These are phyloP conservation scores for Camellia japonica DNA, from an alignment of 148 eudicot species.

Conservation along the genomic window DNA sequence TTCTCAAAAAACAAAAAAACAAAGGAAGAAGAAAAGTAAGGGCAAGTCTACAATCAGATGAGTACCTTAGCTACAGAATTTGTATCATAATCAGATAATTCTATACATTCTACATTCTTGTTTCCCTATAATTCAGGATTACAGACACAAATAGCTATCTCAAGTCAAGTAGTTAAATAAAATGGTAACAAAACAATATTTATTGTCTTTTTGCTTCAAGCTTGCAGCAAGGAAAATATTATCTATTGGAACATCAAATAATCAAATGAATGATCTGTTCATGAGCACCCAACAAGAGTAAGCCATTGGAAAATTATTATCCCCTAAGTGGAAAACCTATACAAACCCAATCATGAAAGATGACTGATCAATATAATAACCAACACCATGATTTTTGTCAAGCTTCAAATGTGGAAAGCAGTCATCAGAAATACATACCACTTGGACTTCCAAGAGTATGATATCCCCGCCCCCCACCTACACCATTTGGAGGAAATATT, in stretches of 20 bases:
- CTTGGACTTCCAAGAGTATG: slow-evolving; percentile 51
- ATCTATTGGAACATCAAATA: not conserved
- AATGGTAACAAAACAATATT: not conserved
- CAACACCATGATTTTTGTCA: not conserved
- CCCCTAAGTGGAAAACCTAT: not conserved
- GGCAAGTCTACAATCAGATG: not conserved
- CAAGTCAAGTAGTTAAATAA: not conserved
- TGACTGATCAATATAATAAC: not conserved
- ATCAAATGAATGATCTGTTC: not conserved
- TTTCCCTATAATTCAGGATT: slow-evolving; percentile 6
- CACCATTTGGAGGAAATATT: slow-evolving; percentile 64
- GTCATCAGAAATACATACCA: slow-evolving; percentile 43
- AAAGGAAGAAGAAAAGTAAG: too few species aligned
- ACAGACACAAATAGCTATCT: not conserved
- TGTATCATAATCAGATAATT: not conserved
- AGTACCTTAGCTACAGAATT: not conserved
- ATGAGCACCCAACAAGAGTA: not conserved
- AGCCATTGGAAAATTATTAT: slow-evolving; percentile 3
- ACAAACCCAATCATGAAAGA: not conserved
- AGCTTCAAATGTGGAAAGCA: not conserved
- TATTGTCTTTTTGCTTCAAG: not conserved
- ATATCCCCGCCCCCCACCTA: slow-evolving; percentile 52
- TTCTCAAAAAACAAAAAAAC: not conserved
- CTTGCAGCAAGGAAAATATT: not conserved
- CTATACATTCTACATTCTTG: not conserved